Conservation (phyloP, 306 rosid genomes). For the Fagus crenata region DNA sequence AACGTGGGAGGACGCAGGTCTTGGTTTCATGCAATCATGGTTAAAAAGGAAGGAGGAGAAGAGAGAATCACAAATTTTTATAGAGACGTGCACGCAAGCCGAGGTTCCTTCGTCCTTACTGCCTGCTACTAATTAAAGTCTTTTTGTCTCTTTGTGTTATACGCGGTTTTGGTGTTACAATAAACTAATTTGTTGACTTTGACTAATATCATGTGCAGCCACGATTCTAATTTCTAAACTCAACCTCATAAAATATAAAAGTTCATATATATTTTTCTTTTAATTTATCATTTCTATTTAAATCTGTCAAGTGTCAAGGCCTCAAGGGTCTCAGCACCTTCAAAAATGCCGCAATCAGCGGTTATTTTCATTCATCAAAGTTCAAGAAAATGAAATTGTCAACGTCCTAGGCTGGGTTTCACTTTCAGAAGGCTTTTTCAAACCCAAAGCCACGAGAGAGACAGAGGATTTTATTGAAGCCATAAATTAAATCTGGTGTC, state of each 20-base stretch:
- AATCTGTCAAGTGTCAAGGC: too few relatives aligned
- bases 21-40: slow-evolving; percentile 22
- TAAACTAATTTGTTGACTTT: slow-evolving; percentile 47
- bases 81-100: slow-evolving; percentile 71
- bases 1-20: background rate
- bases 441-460: slow-evolving; percentile 23
- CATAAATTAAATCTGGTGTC: too few relatives aligned
- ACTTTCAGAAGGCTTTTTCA: background rate
- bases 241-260: background rate
- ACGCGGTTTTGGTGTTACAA: slow-evolving; percentile 61
- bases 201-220: slow-evolving; percentile 47
- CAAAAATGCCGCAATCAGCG: slow-evolving; percentile 51
- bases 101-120: slow-evolving; percentile 41
- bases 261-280: background rate
- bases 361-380: slow-evolving; percentile 26
- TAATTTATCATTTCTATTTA: background rate
- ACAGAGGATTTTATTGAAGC: background rate
- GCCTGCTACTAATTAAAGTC: slow-evolving; percentile 22
- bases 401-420: slow-evolving; percentile 21
- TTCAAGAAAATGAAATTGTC: slow-evolving; percentile 30
- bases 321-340: too few relatives aligned
- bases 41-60: slow-evolving; percentile 5
- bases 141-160: slow-evolving; percentile 34
- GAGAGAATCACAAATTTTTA: background rate
- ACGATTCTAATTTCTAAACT: background rate